phyloP scores from a whole-genome alignment of 768 basidiomycete species.

The Amanita fuliginea region DNA sequence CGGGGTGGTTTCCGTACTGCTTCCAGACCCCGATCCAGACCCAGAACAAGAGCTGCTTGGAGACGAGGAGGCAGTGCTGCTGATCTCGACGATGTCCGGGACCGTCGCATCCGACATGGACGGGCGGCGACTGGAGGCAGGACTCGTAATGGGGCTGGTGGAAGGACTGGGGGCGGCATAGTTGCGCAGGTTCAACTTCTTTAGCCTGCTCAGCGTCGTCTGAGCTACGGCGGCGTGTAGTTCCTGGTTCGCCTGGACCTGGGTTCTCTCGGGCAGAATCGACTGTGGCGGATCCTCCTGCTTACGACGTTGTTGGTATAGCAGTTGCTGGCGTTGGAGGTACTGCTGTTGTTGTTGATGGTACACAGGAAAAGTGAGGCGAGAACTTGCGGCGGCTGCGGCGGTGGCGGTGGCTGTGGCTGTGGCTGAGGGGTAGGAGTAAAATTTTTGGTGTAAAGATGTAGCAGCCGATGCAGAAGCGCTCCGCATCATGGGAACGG shows the following conservation, averaged over 20 bases:
- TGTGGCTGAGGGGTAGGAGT: constrained; percentile 5
- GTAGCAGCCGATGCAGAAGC: not conserved
- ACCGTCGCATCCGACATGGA: not conserved
- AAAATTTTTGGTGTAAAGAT: constrained; percentile 6
- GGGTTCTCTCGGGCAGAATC: not conserved
- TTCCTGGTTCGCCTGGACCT: constrained; percentile 8
- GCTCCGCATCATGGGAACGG: not conserved
- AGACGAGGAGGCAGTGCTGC: not conserved
- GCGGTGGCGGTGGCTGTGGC: too few species aligned
- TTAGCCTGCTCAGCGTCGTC: constrained; percentile 21
- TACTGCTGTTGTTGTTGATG: constrained; percentile 3
- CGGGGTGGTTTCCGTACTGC: constrained; percentile 2
- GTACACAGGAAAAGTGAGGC: constrained; percentile 1
- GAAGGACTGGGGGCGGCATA: constrained; percentile 31
- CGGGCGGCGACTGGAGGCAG: not conserved
- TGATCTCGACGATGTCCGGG: not conserved
- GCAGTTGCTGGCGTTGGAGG: not conserved
- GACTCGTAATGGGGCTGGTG: not conserved
- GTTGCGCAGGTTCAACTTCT: constrained; percentile 34
- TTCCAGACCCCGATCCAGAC: not conserved
- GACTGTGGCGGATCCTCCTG: constrained; percentile 7
- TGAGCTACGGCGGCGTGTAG: constrained; percentile 19
- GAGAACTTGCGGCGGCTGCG: not conserved
- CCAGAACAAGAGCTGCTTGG: not conserved
- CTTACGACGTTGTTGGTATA: constrained; percentile 6